Percentiles rank a stretch among this genome's conserved stretches.
These are phyloP conservation scores for Rhizopus arrhizus DNA, from an alignment of 371 early-diverging fungal genomes.

Conservation along the genomic window DNA sequence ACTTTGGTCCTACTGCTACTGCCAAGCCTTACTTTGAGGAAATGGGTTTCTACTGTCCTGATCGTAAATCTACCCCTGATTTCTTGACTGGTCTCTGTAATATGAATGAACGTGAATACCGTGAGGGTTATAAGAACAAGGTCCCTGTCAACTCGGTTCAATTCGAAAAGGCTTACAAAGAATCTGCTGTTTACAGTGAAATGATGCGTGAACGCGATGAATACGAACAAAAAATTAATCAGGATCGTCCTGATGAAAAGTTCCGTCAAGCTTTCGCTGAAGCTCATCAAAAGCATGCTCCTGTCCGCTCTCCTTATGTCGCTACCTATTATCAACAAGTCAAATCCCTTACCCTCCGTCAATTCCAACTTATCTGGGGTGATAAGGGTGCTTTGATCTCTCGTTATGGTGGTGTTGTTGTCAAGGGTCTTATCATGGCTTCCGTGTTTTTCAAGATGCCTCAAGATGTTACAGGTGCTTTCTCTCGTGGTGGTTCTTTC, in stretches of 20 bases:
- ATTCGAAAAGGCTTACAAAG: slow-evolving; percentile 54
- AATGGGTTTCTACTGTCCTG: slow-evolving; percentile 69
- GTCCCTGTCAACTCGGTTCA: slow-evolving; percentile 51
- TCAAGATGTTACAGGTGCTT: slow-evolving; percentile 57
- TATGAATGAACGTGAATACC: slow-evolving; percentile 61
- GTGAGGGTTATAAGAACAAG: slow-evolving; percentile 54
- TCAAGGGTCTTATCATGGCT: slow-evolving; percentile 73
- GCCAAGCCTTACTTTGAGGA: slow-evolving; percentile 56
- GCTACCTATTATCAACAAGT: slow-evolving; percentile 68
- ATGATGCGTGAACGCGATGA: slow-evolving; percentile 42
- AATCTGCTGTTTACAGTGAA: slow-evolving; percentile 39
- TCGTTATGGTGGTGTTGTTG: slow-evolving; percentile 61
- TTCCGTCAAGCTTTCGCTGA: slow-evolving; percentile 61
- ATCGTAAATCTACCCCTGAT: slow-evolving; percentile 78
- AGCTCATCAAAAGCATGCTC: slow-evolving; percentile 61
- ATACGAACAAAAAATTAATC: slow-evolving; percentile 44
- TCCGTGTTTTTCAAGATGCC: slow-evolving; percentile 68
- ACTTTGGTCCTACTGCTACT: slow-evolving; percentile 58
- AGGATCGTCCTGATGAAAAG: slow-evolving; percentile 42
- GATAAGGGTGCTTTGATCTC: slow-evolving; percentile 56
- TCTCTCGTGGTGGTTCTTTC: slow-evolving; percentile 76
- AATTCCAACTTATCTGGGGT: slow-evolving; percentile 60
- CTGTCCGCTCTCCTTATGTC: slow-evolving; percentile 58
- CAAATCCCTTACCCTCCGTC: slow-evolving; percentile 63
- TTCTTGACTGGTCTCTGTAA: slow-evolving; percentile 76